Conservation (phyloP, 306 rosid species). For the Cajanus cajan region DNA sequence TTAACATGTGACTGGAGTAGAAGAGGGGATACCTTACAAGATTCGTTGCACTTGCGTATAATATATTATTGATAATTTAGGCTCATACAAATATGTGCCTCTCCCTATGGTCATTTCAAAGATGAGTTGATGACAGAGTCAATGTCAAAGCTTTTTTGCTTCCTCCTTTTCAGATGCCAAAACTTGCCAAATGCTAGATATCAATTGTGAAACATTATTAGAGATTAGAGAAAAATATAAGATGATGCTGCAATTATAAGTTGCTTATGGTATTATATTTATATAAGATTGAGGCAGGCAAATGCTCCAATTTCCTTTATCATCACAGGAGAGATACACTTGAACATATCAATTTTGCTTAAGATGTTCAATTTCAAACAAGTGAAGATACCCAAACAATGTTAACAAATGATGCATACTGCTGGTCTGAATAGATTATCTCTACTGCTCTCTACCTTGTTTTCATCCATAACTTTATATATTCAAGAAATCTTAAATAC, state of each 20-base stretch:
- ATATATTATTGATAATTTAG: neutral
- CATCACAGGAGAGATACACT: neutral
- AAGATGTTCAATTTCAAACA: neutral
- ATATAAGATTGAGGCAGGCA: neutral
- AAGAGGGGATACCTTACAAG: conserved; percentile 13
- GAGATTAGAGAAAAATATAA: neutral
- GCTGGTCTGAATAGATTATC: neutral
- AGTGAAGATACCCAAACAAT: neutral
- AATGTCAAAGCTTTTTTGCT: neutral
- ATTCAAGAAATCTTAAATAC: neutral
- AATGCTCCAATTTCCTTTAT: neutral
- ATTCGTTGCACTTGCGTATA: neutral
- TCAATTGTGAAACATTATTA: neutral
- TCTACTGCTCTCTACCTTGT: neutral
- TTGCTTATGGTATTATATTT: neutral
- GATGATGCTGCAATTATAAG: neutral
- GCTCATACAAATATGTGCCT: neutral
- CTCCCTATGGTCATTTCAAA: neutral
- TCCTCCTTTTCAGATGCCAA: neutral
- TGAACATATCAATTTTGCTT: neutral
- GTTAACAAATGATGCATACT: neutral
- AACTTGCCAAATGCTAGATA: neutral
- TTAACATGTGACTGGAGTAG: neutral
- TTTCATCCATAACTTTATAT: neutral
- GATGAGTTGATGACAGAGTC: neutral